Conservation (phyloP, 768 basidiomycete genomes). For the Melanogaster broomeanus region DNA sequence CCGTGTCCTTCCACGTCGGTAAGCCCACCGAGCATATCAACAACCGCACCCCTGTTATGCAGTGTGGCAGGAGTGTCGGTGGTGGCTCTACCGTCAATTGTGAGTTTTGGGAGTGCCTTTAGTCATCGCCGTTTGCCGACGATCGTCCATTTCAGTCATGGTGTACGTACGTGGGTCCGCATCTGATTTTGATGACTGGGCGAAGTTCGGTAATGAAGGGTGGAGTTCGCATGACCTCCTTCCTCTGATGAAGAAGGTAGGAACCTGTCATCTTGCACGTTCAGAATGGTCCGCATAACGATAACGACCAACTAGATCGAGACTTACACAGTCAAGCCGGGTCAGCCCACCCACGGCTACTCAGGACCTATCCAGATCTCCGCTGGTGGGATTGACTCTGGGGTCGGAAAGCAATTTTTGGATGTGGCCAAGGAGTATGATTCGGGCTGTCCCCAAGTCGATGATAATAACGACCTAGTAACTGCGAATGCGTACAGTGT, state of each 20-base stretch:
- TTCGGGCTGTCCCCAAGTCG: constrained; percentile 41
- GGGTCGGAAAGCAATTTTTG: constrained; percentile 44
- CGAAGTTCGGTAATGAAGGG: constrained; percentile 49
- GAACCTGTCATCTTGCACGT: not conserved
- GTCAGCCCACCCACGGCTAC: constrained; percentile 36
- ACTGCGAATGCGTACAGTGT: constrained; percentile 26
- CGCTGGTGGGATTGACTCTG: constrained; percentile 3
- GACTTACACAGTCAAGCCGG: constrained; percentile 32
- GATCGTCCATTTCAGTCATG: constrained; percentile 27
- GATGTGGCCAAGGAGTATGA: constrained; percentile 48
- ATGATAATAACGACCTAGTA: constrained; percentile 51
- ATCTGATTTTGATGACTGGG: constrained; percentile 70
- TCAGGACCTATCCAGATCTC: constrained; percentile 32
- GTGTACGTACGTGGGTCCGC: constrained; percentile 60
- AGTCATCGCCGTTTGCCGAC: not conserved
- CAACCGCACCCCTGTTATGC: constrained; percentile 46
- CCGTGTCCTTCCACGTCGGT: constrained; percentile 43
- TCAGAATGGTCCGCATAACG: constrained; percentile 40
- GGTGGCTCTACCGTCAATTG: constrained; percentile 68
- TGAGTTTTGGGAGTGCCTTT: constrained; percentile 25
- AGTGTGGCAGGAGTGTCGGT: constrained; percentile 53
- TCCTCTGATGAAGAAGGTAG: constrained; percentile 63
- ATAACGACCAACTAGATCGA: constrained; percentile 47
- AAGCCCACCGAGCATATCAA: constrained; percentile 44
- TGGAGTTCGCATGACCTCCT: constrained; percentile 60